Evolutionary conservation across 352 stramenopile species (phyloP).

Genomic region (Thalassiosira hispida): DNA sequence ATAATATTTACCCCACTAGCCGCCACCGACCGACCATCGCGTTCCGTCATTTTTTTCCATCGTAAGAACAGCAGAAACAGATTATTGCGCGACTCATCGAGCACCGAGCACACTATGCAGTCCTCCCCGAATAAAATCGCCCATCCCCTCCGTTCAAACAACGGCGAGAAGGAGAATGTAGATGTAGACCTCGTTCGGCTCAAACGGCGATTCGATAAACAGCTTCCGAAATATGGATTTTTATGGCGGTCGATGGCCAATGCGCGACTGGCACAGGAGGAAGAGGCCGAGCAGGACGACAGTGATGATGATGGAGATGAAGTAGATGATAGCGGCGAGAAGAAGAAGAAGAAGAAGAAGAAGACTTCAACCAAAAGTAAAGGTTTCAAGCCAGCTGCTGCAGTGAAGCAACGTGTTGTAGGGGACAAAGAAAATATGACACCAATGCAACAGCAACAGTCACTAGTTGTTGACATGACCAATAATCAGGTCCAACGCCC

Average conservation of each 20-base stretch:
- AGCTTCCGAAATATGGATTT: conserved; percentile 64
- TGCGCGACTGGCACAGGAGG: conserved; percentile 9
- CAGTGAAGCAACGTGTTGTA: too few species aligned
- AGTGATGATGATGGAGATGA: not conserved
- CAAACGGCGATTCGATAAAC: conserved; percentile 42
- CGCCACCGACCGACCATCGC: too few species aligned
- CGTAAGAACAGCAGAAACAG: too few species aligned
- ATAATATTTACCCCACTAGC: too few species aligned
- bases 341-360: not conserved
- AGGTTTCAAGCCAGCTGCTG: not conserved
- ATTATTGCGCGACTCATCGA: too few species aligned
- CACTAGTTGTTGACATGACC: not conserved
- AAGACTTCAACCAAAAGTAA: not conserved
- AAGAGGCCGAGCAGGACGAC: not conserved
- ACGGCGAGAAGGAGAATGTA: too few species aligned
- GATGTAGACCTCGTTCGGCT: conserved; percentile 18
- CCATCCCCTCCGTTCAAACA: too few species aligned
- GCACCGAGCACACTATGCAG: too few species aligned
- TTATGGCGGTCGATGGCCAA: conserved; percentile 58
- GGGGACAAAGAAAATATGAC: conserved; percentile 13
- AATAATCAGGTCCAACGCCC: not conserved
- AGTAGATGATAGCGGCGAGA: not conserved
- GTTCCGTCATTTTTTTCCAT: too few species aligned
- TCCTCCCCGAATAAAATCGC: too few species aligned
- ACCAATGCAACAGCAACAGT: not conserved